Evolutionary conservation across 1,284 basidiomycete genomes (phyloP), one percentile per base, ranked within the genome.

Genomic region (Volvariella volvacea): DNA sequence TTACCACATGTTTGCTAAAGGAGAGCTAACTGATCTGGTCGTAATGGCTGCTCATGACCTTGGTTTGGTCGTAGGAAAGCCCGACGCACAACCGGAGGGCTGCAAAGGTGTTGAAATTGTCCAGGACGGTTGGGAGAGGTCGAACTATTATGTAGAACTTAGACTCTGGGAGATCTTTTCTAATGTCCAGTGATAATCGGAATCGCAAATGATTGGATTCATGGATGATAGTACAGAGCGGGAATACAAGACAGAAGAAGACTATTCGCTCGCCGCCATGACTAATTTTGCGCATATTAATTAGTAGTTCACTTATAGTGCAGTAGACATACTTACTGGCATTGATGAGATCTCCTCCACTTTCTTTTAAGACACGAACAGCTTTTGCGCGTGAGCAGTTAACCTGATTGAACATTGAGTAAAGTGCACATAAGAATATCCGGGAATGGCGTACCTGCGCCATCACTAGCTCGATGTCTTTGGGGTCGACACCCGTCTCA

Each of bases 401-500:
- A 47, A 73, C 71, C 34, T 36, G 19, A 8, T n/a, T 7, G 7
- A 20, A n/a, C n/a, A 36, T 7, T 36, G 14, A 36, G 34, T 15
- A 8, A 36, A 4, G 14, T 7, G 34, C 8, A 7, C n/a, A 6
- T 15, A 16, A 4, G 15, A n/a, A 6, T 15, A 36, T 6, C 12
- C 25, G 12, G 6, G 15, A 36, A 20, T 15, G 8, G 15, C 34
- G 34, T 16, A 36, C 34, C 59, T 71, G 58, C 21, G 54, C 76
- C 74, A 97, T 92, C 46, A 99, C 91, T 48, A 96, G 80, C 55
- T 97, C 91, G 53, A 96, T 92, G 63, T 99, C 95, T 67, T 96
- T 94, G 45, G 89, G 77, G 54, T 96, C 92, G 47, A 97, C 78
- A 47, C 84, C 88, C 31, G 81, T 83, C 66, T 89, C 88, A 53